These are phyloP conservation scores for Agrocybe chaxingu DNA, from an alignment of 768 basidiomycete genomes.

Conservation along the genomic window DNA sequence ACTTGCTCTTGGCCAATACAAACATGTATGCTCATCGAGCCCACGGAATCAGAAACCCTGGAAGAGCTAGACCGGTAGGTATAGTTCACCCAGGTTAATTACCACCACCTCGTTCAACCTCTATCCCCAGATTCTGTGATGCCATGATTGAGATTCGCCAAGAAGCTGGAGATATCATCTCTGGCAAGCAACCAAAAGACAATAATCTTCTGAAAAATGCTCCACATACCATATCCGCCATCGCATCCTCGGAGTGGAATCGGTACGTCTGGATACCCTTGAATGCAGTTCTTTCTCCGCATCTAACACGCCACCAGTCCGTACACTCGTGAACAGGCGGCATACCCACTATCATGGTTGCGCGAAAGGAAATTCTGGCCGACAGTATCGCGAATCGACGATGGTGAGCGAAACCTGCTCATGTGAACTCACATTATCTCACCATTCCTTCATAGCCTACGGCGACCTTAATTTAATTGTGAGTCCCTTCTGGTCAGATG, in stretches of 20 bases:
- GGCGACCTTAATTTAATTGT: conserved; percentile 91
- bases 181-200: conserved; percentile 84
- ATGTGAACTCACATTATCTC: neutral
- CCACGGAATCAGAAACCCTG: conserved; percentile 92
- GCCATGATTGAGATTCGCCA: conserved; percentile 96
- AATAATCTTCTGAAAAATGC: conserved; percentile 94
- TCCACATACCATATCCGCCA: conserved; percentile 81
- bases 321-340: conserved; percentile 88
- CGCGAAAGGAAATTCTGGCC: conserved; percentile 97
- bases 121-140: conserved; percentile 77
- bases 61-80: conserved; percentile 85
- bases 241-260: conserved; percentile 82
- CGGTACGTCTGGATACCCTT: conserved; percentile 42
- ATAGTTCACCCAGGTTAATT: neutral
- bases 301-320: conserved; percentile 45
- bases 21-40: conserved; percentile 97
- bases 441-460: conserved; percentile 52
- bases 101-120: neutral
- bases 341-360: conserved; percentile 82
- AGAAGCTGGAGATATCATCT: conserved; percentile 85
- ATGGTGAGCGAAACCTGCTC: conserved; percentile 52
- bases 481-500: conserved; percentile 29
- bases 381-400: conserved; percentile 85
- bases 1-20: conserved; percentile 98
- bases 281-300: neutral